Evolutionary conservation across 768 basidiomycete genomes (phyloP).

Genomic region (Suillus clintonianus): DNA sequence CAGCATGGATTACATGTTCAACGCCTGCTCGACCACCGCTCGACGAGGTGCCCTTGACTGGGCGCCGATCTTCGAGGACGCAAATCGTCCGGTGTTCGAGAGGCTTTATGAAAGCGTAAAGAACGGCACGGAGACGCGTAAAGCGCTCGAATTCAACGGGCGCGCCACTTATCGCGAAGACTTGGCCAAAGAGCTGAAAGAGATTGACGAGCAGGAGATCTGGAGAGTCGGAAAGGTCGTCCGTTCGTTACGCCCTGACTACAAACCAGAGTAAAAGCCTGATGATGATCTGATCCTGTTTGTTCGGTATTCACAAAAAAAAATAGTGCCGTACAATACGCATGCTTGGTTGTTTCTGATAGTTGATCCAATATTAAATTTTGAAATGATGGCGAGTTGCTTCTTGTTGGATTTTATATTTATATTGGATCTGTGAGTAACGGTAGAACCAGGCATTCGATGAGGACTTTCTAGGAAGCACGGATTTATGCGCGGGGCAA

Average conservation of each 20-base stretch:
- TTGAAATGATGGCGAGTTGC: too few species aligned
- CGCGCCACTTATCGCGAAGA: constrained; percentile 91
- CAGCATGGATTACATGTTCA: constrained; percentile 99
- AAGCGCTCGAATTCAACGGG: constrained; percentile 94
- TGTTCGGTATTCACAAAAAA: not conserved
- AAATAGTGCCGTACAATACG: too few species aligned
- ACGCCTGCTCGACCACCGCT: constrained; percentile 98
- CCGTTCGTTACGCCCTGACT: constrained; percentile 83
- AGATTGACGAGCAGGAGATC: constrained; percentile 98
- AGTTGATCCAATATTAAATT: too few species aligned
- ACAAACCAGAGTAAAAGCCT: constrained; percentile 46
- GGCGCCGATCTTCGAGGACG: constrained; percentile 95
- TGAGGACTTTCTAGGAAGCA: too few species aligned
- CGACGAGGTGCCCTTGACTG: constrained; percentile 99
- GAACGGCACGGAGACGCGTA: constrained; percentile 96
- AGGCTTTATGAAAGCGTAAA: constrained; percentile 91
- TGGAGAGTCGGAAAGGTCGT: constrained; percentile 97
- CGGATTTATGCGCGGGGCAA: too few species aligned
- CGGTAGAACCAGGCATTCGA: too few species aligned
- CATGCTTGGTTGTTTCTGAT: too few species aligned
- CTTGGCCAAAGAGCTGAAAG: constrained; percentile 86
- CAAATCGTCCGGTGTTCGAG: constrained; percentile 94
- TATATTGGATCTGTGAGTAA: too few species aligned
- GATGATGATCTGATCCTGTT: not conserved
- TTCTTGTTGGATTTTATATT: too few species aligned